Evolutionary conservation across 371 early-diverging fungal genomes (phyloP), one percentile per base, ranked within the genome.

Genomic region (Mucor irregularis): DNA sequence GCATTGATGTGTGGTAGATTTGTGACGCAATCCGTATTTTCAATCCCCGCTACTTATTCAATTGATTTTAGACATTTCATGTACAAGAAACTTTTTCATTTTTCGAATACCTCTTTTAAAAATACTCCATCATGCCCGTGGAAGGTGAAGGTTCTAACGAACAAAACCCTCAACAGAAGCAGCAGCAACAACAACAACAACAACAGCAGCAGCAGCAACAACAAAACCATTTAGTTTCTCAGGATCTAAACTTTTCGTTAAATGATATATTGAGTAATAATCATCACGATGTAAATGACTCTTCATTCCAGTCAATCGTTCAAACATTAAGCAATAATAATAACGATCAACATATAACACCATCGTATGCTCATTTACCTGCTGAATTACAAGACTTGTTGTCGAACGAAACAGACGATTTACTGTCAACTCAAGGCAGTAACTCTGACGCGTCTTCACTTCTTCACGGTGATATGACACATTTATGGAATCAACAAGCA

Each of bases 321-420:
- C 65, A 69, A 46, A 62, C 64, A 31, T 33, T 61, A 5, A 56
- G 60, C 30, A 62, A 59, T 29, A 56, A 49, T 21, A 59, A 47
- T 29, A 57, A 61, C 16, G 56, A 54, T 16, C 54, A 62, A 22
- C 49, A 51, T 17, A 47, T 56, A 0, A 39, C 48, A 3, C 58
- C 58, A 39, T 63, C 67, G 5, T 73, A 59, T 53, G 65, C 62
- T 35, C 60, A 69, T 49, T 53, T 74, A 21, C 75, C 75, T 44
- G 63, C 72, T 17, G 75, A 69, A 65, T 30, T 74, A 0, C 75
- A 71, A 46, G 67, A 71, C n/a, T 30, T 74, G 8, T 66, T 71
- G 38, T 39, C 62, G 3, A 71, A 64, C 35, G 69, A 63, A 14
- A 67, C 69, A 5, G 75, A 71, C 26, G 69, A 74, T 45, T 38